Evolutionary conservation across 768 basidiomycete species (phyloP).

Genomic region (Boletus insuetus): DNA sequence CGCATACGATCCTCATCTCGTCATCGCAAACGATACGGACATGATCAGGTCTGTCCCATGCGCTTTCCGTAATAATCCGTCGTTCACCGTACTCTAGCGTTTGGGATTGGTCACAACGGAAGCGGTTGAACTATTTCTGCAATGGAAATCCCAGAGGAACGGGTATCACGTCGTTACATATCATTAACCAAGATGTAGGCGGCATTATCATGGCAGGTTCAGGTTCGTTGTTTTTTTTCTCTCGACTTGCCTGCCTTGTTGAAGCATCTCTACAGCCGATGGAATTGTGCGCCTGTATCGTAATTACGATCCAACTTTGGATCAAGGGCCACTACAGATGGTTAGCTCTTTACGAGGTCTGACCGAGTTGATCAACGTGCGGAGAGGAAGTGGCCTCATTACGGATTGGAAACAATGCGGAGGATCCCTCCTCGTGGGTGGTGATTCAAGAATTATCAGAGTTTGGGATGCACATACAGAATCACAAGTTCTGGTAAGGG

Average conservation of each 20-base stretch:
- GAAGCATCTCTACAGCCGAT: conserved; percentile 58
- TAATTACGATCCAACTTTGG: conserved; percentile 77
- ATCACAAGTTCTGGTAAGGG: conserved; percentile 63
- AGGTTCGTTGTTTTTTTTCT: conserved; percentile 44
- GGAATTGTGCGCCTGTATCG: conserved; percentile 89
- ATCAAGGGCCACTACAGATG: conserved; percentile 79
- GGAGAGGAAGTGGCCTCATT: conserved; percentile 81
- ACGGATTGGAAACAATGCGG: conserved; percentile 92
- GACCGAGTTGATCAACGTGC: conserved; percentile 68
- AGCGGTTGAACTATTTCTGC: conserved; percentile 76
- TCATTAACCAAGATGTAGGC: conserved; percentile 95
- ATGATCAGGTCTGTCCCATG: conserved; percentile 65
- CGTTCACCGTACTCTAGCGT: conserved; percentile 49
- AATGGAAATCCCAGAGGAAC: conserved; percentile 85
- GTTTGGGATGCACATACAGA: conserved; percentile 97
- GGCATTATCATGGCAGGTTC: conserved; percentile 88
- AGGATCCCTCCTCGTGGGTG: conserved; percentile 85
- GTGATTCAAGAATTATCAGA: conserved; percentile 84
- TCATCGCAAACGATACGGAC: conserved; percentile 82
- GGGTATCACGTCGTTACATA: conserved; percentile 81
- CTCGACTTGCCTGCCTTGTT: background rate
- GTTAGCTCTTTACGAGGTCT: conserved; percentile 92
- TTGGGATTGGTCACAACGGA: conserved; percentile 90
- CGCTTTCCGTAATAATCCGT: background rate
- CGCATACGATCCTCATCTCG: conserved; percentile 85